A percentile compares a stretch with the other conserved stretches of the same genome.
Conservation (phyloP, 1,284 basidiomycete genomes). For the Ceratorhiza oryzae-sativae region DNA sequence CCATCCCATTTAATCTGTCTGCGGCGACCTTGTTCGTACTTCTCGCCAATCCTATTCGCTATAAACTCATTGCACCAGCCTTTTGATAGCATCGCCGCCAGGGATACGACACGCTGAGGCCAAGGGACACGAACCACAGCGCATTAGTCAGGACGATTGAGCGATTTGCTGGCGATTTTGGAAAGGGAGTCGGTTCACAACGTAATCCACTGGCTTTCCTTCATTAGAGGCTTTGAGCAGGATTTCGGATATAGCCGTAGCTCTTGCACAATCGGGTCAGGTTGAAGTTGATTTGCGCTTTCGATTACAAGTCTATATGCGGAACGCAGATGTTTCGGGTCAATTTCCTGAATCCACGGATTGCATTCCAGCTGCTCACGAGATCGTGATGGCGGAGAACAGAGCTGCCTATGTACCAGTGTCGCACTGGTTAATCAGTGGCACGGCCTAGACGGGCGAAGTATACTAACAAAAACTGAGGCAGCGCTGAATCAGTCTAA, state of each 20-base stretch:
- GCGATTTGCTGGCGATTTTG: neutral
- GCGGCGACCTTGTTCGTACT: neutral
- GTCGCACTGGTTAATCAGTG: neutral
- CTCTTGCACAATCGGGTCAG: neutral
- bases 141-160: neutral
- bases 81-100: constrained; percentile 11
- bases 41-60: neutral
- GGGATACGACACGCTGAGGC: constrained; percentile 3
- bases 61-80: constrained; percentile 11
- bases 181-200: neutral
- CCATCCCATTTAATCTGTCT: neutral
- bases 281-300: neutral
- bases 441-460: neutral
- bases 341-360: no score
- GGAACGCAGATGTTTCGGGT: neutral
- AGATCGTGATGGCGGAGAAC: neutral
- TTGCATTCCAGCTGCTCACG: neutral
- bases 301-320: neutral
- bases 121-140: neutral
- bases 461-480: neutral
- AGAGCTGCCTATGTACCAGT: neutral
- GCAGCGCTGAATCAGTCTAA: neutral
- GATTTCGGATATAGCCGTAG: neutral
- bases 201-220: no score
- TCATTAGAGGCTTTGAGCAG: neutral